Conservation (phyloP, 116 monocot species). For the Papilionanthe hybrid region DNA sequence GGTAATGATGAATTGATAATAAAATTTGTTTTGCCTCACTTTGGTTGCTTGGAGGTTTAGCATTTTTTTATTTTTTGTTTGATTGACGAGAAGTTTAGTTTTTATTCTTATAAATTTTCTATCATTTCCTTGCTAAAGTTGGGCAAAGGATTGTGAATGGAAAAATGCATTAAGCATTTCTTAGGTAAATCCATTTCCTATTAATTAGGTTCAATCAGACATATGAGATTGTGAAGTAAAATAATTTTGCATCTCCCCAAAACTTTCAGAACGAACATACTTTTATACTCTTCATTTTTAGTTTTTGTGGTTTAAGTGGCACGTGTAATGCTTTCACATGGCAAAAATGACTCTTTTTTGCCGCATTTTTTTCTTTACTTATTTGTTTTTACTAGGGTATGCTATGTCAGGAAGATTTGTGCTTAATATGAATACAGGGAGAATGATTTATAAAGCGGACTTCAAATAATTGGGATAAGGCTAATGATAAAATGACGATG, state of each 20-base stretch:
- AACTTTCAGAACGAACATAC: neutral
- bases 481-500: neutral
- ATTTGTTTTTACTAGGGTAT: neutral
- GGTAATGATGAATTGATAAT: neutral
- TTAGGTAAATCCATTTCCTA: neutral
- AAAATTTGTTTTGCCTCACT: neutral
- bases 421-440: neutral
- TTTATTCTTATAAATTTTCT: neutral
- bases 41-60: neutral
- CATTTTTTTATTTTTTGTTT: neutral
- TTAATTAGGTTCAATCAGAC: neutral
- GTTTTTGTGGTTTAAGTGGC: neutral
- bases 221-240: neutral
- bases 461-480: neutral
- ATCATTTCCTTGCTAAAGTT: neutral
- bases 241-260: neutral
- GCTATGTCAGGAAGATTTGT: neutral
- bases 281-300: neutral
- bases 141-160: neutral
- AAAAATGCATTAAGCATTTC: neutral
- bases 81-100: neutral
- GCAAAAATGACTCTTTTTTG: neutral
- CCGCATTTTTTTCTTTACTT: neutral
- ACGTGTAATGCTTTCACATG: neutral
- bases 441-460: neutral